Percentiles rank a stretch among this genome's conserved stretches.
phyloP scores from a whole-genome alignment of 306 rosid genomes.

The Cicer yamashitae region DNA sequence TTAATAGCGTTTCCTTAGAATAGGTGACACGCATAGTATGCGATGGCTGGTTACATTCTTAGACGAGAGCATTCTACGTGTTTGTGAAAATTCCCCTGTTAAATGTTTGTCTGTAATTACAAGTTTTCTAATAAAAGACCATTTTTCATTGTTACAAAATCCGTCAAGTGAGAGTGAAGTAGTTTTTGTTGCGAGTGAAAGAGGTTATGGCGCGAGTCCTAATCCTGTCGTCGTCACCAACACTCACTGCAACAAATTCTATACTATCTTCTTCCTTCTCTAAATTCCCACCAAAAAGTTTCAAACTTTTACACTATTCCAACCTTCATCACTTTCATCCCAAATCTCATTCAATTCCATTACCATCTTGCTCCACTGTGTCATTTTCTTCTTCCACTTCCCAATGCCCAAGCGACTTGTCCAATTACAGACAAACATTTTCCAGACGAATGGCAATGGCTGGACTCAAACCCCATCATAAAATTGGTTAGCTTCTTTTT shows the following conservation, averaged over 20 bases:
- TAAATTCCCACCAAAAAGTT: constrained; percentile 41
- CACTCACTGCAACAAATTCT: constrained; percentile 47
- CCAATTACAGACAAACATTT: constrained; percentile 69
- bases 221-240: constrained; percentile 46
- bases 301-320: constrained; percentile 44
- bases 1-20: too few relatives aligned
- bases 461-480: constrained; percentile 87
- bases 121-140: too few relatives aligned
- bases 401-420: constrained; percentile 55
- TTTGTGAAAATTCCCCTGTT: too few relatives aligned
- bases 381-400: constrained; percentile 45
- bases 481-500: constrained; percentile 59
- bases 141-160: too few relatives aligned
- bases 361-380: constrained; percentile 45
- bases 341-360: constrained; percentile 38
- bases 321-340: constrained; percentile 40
- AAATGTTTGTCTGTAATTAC: too few relatives aligned
- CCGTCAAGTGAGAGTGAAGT: not conserved
- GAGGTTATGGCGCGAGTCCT: constrained; percentile 70
- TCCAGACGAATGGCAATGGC: constrained; percentile 87
- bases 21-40: too few relatives aligned
- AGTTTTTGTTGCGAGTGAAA: not conserved
- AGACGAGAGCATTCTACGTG: too few relatives aligned
- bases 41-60: too few relatives aligned
- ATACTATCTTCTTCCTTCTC: constrained; percentile 46